Base-by-base conservation (phyloP, 2,329 filamentous ascomycete genomes). In the Albophoma yamanashiensis region DNA sequence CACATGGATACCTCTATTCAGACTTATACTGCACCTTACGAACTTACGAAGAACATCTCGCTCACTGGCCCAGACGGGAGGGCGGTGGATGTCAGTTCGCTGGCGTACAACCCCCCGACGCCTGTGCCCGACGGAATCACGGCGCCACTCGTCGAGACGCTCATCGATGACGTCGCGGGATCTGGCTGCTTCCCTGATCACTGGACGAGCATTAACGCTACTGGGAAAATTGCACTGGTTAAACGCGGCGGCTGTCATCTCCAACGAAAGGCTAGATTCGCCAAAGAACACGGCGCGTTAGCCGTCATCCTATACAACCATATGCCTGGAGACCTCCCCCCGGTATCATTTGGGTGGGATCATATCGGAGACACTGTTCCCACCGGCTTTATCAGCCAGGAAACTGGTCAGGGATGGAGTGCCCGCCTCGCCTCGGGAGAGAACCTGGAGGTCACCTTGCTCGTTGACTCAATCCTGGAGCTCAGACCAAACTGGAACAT, bases 291-390 rank as follows among this genome's bases (percentile, higher is more conserved):
- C 36, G 76, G 76, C 42, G 77, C 77, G 1, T 15, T 74, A 6
- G 76, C 71, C 43, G 74, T 80, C 1, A 72, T 89, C 57, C 75
- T 89, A 61, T 87, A 85, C 72, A 83, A 89, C 76, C 83, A 87
- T 62, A 74, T 70, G 2, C 70, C 77, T 0, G 82, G 80, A 0
- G 62, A 61, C 3, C 53, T 71, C 3, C 68, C 78, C 2, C 71
- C 71, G 14, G 83, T 81, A 17, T 85, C 82, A 0, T 74, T 87
- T 3, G 78, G 79, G 20, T 71, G 71, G 4, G 64, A 64, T 47
- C 74, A 70, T 64, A 60, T 69, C 39, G 71, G 70, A 52, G 62
- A 67, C 56, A 62, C 74, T 6, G 64, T 71, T 15, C 71, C 75
- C 39, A 67, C 71, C n/a, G 74, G 69, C n/a, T 65, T 73, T 31